Percentiles rank a stretch among this genome's conserved stretches.
phyloP scores from a whole-genome alignment of 148 eudicot species.

The Camellia lanceoleosa region DNA sequence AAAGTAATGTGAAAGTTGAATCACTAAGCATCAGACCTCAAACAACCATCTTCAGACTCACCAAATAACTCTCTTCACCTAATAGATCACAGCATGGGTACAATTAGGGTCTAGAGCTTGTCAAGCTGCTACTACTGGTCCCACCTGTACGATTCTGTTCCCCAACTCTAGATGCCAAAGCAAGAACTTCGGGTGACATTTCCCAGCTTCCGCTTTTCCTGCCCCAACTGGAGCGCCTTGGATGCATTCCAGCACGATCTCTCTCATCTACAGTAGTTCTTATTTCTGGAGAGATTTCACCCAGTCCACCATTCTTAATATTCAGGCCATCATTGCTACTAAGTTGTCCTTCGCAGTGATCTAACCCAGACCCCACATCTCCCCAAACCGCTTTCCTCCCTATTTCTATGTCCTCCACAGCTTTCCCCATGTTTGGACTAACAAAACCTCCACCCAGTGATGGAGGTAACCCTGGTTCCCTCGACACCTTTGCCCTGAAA shows the following conservation, averaged over 20 bases:
- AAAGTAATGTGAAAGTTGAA: constrained; percentile 12
- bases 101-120: constrained; percentile 22
- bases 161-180: constrained; percentile 74
- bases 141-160: constrained; percentile 49
- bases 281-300: constrained; percentile 71
- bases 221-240: constrained; percentile 81
- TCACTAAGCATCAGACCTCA: constrained; percentile 16
- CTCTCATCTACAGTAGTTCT: constrained; percentile 77
- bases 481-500: constrained; percentile 64
- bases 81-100: constrained; percentile 22
- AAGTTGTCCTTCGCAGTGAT: constrained; percentile 57
- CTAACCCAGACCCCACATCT: constrained; percentile 63
- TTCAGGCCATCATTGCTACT: constrained; percentile 58
- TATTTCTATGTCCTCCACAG: constrained; percentile 84
- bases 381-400: constrained; percentile 99
- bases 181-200: constrained; percentile 92
- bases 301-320: constrained; percentile 54
- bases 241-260: constrained; percentile 70
- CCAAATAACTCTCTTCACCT: not conserved
- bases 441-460: constrained; percentile 71
- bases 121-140: constrained; percentile 38
- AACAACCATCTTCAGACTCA: constrained; percentile 12
- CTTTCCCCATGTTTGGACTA: constrained; percentile 95
- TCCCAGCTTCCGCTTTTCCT: constrained; percentile 98
- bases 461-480: constrained; percentile 54